phyloP scores from a whole-genome alignment of 805 yeast genomes.

The Komagataella mondaviorum region DNA sequence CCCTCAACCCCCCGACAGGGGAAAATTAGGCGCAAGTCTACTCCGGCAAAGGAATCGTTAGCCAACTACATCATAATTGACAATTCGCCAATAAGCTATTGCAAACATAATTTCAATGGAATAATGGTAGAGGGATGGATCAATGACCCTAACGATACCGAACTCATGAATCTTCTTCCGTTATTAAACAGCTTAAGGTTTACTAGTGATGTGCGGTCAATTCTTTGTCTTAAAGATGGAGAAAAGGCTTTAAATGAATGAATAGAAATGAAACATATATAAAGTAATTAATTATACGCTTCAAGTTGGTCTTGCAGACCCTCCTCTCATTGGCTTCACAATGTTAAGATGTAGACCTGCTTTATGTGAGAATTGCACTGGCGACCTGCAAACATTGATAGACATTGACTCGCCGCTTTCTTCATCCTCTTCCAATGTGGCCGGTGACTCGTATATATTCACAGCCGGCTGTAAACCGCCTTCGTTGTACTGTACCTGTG shows the following conservation, averaged over 20 bases:
- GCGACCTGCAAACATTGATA: neutral
- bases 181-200: slow-evolving; percentile 61
- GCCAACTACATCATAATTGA: slow-evolving; percentile 63
- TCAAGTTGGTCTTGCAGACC: slow-evolving; percentile 11
- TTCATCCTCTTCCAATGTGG: neutral
- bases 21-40: slow-evolving; percentile 10
- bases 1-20: slow-evolving; percentile 12
- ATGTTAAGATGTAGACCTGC: slow-evolving; percentile 44
- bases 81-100: slow-evolving; percentile 86
- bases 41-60: neutral
- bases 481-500: neutral
- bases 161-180: slow-evolving; percentile 71
- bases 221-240: slow-evolving; percentile 65
- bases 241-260: slow-evolving; percentile 40
- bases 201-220: slow-evolving; percentile 72
- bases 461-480: neutral
- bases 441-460: neutral
- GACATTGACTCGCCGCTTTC: neutral
- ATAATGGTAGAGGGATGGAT: slow-evolving; percentile 96
- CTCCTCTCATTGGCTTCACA: slow-evolving; percentile 51
- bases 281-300: neutral
- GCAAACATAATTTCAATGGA: slow-evolving; percentile 76
- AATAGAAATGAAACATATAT: slow-evolving; percentile 1
- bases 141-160: slow-evolving; percentile 85
- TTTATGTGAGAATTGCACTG: slow-evolving; percentile 7